These are phyloP conservation scores for Conticribra guillardii DNA, from an alignment of 108 stramenopile genomes.

Conservation along the genomic window DNA sequence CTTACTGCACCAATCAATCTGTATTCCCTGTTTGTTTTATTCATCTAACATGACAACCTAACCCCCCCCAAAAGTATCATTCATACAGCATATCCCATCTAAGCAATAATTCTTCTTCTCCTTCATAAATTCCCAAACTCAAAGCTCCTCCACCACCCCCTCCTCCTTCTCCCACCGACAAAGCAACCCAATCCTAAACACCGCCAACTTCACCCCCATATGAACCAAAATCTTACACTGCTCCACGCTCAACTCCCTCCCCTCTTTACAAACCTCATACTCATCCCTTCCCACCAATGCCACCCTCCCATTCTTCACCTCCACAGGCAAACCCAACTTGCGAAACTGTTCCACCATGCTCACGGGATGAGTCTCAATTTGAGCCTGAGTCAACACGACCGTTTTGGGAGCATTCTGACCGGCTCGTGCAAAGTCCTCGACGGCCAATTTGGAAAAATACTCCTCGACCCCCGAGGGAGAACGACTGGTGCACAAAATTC, in stretches of 20 bases:
- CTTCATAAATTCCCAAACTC: background rate
- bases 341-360: slow-evolving; percentile 96
- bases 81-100: no score
- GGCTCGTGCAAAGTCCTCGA: slow-evolving; percentile 92
- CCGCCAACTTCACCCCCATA: slow-evolving; percentile 82
- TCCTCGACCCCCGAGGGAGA: slow-evolving; percentile 73
- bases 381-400: slow-evolving; percentile 74
- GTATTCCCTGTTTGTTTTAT: no score
- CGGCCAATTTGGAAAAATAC: slow-evolving; percentile 81
- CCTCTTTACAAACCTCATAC: slow-evolving; percentile 86
- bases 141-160: slow-evolving; percentile 65
- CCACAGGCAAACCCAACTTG: slow-evolving; percentile 92
- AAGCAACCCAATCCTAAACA: slow-evolving; percentile 79
- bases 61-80: no score
- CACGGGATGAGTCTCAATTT: slow-evolving; percentile 83
- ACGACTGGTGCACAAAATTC: slow-evolving; percentile 86
- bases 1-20: no score
- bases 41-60: no score
- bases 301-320: slow-evolving; percentile 90
- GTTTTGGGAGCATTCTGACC: slow-evolving; percentile 75
- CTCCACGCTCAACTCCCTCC: slow-evolving; percentile 84
- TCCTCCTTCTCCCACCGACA: slow-evolving; percentile 75
- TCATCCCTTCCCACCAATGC: slow-evolving; percentile 76
- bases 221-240: slow-evolving; percentile 92
- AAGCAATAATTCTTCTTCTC: no score